Evolutionary conservation across 805 yeast species (phyloP), one percentile per base, ranked within the genome.

Genomic region (Candida nemodendra): DNA sequence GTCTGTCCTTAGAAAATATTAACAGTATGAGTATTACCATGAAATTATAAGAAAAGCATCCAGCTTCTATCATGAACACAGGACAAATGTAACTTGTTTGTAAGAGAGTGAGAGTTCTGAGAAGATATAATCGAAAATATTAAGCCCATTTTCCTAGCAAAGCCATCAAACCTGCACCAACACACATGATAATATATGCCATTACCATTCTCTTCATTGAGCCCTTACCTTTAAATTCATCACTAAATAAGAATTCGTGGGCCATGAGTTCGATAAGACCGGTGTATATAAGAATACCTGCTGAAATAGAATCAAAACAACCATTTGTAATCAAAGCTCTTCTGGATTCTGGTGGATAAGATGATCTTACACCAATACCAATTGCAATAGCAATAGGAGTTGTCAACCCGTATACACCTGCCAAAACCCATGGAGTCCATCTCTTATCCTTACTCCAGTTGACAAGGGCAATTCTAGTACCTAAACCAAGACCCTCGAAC

Each of bases 401-500:
- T 11, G 82, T 69, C 4, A 83, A 30, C 2, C 78, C 61, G 54
- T 68, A 81, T 7, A 62, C 75, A 2, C 59, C 12, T n/a, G 75
- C 74, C 45, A 77, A 59, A 0, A 74, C n/a, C 77, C 81, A 77
- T 13, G 87, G 87, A 1, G 81, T 72, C 47, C 53, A 64, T 45
- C 69, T 65, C 50, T 55, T 59, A n/a, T 40, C 39, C 24, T 51
- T 45, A n/a, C 72, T 69, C 75, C 75, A 71, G 24, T 61, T 57
- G 1, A 77, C 68, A 21, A 69, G 71, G 1, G 88, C 83, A 25
- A 84, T 69, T 60, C 95, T 76, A 7, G 91, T 74, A 17, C 95
- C 95, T 47, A 87, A 67, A 42, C 95, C 95, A 33, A 87, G 69
- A 34, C 95, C 95, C 64, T 86, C 95, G 55, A 86, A 86, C 68